Conservation (phyloP, 768 basidiomycete species). For the Pisolithus marmoratus region DNA sequence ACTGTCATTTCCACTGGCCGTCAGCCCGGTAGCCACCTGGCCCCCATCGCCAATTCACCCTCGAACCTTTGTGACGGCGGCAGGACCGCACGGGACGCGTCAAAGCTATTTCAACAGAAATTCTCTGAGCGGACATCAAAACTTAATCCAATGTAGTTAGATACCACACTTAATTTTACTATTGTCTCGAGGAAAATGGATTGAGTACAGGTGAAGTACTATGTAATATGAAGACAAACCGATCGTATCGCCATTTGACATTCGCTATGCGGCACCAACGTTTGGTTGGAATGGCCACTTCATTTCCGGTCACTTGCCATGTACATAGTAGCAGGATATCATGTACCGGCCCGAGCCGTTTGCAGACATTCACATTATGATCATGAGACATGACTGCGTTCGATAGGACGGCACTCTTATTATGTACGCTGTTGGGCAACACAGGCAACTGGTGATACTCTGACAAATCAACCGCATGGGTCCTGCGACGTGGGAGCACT, state of each 20-base stretch:
- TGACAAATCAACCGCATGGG: no score
- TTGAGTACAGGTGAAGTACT: not conserved
- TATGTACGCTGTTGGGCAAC: no score
- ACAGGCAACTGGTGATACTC: not conserved
- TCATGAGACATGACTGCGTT: not conserved
- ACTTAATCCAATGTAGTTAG: not conserved
- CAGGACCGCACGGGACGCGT: conserved; percentile 15
- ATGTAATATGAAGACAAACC: not conserved
- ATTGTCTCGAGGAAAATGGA: not conserved
- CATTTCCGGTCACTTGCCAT: conserved; percentile 15
- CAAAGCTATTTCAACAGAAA: conserved; percentile 7
- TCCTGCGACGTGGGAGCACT: no score
- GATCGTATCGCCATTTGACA: not conserved
- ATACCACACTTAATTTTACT: not conserved
- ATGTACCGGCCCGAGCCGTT: not conserved
- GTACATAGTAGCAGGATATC: no score
- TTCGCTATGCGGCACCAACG: not conserved
- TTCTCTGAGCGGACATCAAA: conserved; percentile 5
- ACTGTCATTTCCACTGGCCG: conserved; percentile 42
- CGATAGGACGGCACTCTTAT: no score
- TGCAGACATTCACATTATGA: not conserved
- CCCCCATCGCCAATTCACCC: conserved; percentile 22
- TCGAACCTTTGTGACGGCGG: conserved; percentile 15
- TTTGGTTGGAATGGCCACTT: conserved; percentile 9
- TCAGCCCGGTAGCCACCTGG: conserved; percentile 24